phyloP scores from a whole-genome alignment of 495 filamentous ascomycete genomes.

The Lasiosphaeria hispida region DNA sequence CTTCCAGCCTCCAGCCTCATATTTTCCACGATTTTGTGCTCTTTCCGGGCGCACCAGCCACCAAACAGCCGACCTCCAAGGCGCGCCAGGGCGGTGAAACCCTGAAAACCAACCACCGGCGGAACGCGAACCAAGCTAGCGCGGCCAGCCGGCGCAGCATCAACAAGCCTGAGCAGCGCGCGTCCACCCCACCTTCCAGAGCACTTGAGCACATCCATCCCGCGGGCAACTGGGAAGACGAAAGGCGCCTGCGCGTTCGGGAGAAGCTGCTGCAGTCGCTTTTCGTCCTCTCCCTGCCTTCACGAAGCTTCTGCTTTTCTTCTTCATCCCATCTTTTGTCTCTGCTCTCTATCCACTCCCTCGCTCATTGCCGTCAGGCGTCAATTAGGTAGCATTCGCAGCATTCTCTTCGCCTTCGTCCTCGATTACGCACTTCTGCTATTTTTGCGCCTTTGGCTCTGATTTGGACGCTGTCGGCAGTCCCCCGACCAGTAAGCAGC shows the following conservation, averaged over 20 bases:
- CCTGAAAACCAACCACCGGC: slow-evolving; percentile 5
- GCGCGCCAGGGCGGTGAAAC: slow-evolving; percentile 1
- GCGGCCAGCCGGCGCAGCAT: no score
- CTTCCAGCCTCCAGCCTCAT: slow-evolving; percentile 6
- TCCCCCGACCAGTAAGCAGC: background rate
- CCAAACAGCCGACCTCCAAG: slow-evolving; percentile 3
- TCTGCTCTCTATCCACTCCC: background rate
- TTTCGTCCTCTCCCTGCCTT: slow-evolving; percentile 8
- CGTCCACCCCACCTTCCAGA: slow-evolving; percentile 1
- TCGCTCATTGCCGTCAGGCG: no score
- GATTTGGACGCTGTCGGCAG: background rate
- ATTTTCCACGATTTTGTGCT: background rate
- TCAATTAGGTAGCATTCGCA: no score
- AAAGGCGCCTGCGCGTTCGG: background rate
- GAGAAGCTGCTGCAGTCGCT: slow-evolving; percentile 3
- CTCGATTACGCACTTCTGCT: no score
- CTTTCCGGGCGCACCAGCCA: background rate
- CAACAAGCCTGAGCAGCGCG: slow-evolving; percentile 10
- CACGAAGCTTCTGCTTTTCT: background rate
- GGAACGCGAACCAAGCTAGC: slow-evolving; percentile 3
- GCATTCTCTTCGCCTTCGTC: no score
- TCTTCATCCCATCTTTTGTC: background rate
- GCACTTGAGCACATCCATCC: slow-evolving; percentile 3
- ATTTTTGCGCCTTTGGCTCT: background rate
- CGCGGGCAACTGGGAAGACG: background rate